Conservation (phyloP, 1,284 basidiomycete genomes). For the Sporisorium sorghi region DNA sequence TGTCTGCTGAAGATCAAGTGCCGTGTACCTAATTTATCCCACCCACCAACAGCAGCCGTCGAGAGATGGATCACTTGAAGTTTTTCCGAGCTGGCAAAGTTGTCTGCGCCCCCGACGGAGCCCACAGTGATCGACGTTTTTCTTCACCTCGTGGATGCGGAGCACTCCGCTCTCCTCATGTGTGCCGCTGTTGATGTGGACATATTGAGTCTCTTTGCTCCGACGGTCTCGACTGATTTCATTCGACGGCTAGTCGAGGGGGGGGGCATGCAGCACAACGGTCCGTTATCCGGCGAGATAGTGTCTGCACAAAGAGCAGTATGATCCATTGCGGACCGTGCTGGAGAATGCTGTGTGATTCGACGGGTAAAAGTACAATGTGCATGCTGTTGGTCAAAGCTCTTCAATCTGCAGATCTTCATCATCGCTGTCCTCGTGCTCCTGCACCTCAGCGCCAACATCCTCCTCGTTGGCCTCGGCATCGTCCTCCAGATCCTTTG, state of each 20-base stretch:
- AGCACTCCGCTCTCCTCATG: background rate
- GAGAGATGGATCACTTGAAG: too few relatives aligned
- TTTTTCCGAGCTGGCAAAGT: background rate
- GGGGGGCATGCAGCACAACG: background rate
- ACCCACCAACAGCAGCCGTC: too few relatives aligned
- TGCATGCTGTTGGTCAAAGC: slow-evolving; percentile 41
- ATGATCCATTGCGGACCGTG: background rate
- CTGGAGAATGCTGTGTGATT: background rate
- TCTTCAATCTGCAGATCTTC: slow-evolving; percentile 66
- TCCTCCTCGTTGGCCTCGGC: slow-evolving; percentile 47
- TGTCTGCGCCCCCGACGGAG: slow-evolving; percentile 1
- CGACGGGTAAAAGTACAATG: slow-evolving; percentile 22
- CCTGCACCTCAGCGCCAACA: slow-evolving; percentile 43
- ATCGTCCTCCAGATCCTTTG: slow-evolving; percentile 53
- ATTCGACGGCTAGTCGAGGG: background rate
- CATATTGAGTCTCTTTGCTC: background rate
- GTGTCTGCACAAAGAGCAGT: background rate
- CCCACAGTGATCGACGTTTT: background rate
- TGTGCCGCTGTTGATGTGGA: slow-evolving; percentile 1
- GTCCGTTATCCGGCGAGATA: background rate
- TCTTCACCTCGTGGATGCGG: background rate
- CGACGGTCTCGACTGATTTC: background rate
- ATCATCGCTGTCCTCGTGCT: slow-evolving; percentile 49
- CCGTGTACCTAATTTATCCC: background rate
- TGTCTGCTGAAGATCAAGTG: too few relatives aligned